Evolutionary conservation across 192 early-diverging fungal genomes (phyloP).

Genomic region (Chytriomyces hyalinus): DNA sequence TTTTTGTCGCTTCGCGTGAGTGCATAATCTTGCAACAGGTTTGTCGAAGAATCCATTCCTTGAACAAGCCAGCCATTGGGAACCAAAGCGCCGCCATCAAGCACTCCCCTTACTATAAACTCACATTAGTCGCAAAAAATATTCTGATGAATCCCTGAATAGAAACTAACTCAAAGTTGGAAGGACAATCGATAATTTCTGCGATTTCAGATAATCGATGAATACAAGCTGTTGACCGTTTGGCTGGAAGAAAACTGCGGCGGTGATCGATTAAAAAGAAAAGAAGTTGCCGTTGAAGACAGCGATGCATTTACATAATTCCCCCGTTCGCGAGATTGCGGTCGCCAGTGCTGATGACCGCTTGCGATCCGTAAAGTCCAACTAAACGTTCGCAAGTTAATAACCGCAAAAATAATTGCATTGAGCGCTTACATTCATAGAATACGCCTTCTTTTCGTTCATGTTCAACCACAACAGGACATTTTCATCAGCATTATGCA

Average conservation of each 20-base stretch:
- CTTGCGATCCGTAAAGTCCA: neutral
- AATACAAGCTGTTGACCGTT: neutral
- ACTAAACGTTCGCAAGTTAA: neutral
- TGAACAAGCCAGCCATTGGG: neutral
- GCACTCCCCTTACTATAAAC: neutral
- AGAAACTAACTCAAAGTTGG: neutral
- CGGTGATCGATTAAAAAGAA: too few relatives aligned
- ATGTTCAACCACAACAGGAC: conserved; percentile 50
- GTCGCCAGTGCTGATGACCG: neutral
- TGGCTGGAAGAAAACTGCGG: conserved; percentile 6
- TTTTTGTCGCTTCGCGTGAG: neutral
- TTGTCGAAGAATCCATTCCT: neutral
- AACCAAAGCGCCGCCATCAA: neutral
- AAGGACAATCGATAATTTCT: neutral
- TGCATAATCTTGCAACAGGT: neutral
- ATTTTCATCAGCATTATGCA: conserved; percentile 69
- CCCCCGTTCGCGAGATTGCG: too few relatives aligned
- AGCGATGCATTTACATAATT: too few relatives aligned
- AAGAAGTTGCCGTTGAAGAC: too few relatives aligned
- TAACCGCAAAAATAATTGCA: neutral
- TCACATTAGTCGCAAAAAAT: too few relatives aligned
- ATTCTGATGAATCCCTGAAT: too few relatives aligned
- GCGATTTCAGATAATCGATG: conserved; percentile 4
- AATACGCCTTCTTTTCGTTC: conserved; percentile 14
- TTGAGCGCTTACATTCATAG: conserved; percentile 8